Conservation (phyloP, 805 yeast genomes). For the Starmerella khaoyaiensis region DNA sequence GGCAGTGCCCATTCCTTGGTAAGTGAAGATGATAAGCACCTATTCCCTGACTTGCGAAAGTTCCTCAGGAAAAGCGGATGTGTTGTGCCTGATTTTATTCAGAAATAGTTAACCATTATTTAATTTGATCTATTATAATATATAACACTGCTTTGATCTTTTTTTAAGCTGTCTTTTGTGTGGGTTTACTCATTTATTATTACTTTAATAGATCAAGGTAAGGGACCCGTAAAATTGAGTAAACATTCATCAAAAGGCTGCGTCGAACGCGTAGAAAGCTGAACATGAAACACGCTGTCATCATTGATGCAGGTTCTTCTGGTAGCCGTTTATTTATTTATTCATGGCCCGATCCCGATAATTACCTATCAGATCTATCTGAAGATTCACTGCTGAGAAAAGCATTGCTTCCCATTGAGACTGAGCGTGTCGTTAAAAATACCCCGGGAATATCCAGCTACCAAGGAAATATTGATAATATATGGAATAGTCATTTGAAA, state of each 20-base stretch:
- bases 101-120: too few relatives aligned
- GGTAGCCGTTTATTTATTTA: slow-evolving; percentile 84
- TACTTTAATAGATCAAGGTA: too few relatives aligned
- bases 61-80: too few relatives aligned
- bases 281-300: slow-evolving; percentile 53
- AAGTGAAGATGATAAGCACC: slow-evolving; percentile 7
- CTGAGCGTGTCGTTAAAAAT: slow-evolving; percentile 48
- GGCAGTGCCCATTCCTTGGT: slow-evolving; percentile 72
- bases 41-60: slow-evolving; percentile 15
- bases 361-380: slow-evolving; percentile 25
- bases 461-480: slow-evolving; percentile 37
- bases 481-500: slow-evolving; percentile 62
- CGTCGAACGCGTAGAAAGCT: too few relatives aligned
- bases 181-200: too few relatives aligned
- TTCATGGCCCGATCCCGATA: slow-evolving; percentile 51
- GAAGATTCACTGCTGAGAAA: slow-evolving; percentile 28
- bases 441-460: slow-evolving; percentile 76
- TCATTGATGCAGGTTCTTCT: slow-evolving; percentile 89
- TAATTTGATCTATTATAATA: too few relatives aligned
- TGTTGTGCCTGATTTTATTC: too few relatives aligned
- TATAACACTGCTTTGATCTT: too few relatives aligned
- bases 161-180: too few relatives aligned
- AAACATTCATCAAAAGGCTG: background rate
- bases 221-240: too few relatives aligned
- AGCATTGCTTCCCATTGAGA: slow-evolving; percentile 56